phyloP scores from a whole-genome alignment of 176 grass and related monocot species.

The Eleusine coracana region DNA sequence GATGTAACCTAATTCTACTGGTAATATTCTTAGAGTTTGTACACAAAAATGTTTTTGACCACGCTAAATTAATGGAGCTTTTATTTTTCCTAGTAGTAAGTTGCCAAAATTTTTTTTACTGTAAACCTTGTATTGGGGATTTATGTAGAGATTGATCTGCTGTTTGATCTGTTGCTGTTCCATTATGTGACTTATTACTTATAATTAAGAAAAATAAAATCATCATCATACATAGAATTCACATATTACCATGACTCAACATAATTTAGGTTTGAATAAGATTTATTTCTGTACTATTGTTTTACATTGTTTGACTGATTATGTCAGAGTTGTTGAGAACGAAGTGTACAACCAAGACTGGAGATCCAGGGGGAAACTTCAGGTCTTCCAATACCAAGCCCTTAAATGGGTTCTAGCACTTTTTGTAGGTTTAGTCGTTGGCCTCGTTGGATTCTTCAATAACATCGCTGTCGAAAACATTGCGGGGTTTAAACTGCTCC shows the following conservation, averaged over 20 bases:
- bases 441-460: slow-evolving; percentile 70
- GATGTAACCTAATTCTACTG: background rate
- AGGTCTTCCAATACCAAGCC: slow-evolving; percentile 62
- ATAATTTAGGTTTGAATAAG: background rate
- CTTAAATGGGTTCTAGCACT: slow-evolving; percentile 78
- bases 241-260: background rate
- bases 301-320: background rate
- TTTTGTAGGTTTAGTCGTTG: slow-evolving; percentile 53
- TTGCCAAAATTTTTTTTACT: background rate
- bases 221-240: background rate
- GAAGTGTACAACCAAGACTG: slow-evolving; percentile 74
- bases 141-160: background rate
- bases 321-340: slow-evolving; percentile 70
- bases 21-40: background rate
- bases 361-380: slow-evolving; percentile 58
- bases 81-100: background rate
- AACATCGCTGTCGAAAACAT: slow-evolving; percentile 84
- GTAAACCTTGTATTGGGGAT: background rate
- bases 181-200: background rate
- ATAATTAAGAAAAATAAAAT: background rate
- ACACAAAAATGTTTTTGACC: background rate
- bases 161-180: background rate
- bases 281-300: background rate
- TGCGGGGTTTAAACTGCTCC: slow-evolving; percentile 63
- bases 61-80: background rate